phyloP scores from a whole-genome alignment of 83 land plant genomes.

The Picea abies region DNA sequence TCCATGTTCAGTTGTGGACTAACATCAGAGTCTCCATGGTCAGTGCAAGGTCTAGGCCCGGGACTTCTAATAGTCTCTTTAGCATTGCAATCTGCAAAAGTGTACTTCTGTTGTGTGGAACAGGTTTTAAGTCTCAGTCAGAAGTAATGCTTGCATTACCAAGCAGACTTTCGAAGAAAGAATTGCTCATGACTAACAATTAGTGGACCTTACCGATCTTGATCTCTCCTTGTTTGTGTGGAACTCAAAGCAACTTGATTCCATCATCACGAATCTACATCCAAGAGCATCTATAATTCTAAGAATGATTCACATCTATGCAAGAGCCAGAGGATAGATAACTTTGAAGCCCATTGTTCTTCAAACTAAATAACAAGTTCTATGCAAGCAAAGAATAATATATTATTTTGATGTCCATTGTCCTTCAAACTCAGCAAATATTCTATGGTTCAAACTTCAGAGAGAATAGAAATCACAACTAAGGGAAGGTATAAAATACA shows the following conservation, averaged over 20 bases:
- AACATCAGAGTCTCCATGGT: not conserved
- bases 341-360: not conserved
- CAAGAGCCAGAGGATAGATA: not conserved
- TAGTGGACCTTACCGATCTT: not conserved
- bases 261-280: not conserved
- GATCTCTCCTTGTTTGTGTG: not conserved
- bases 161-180: not conserved
- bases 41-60: not conserved
- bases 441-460: not conserved
- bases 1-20: not conserved
- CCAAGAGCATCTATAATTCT: not conserved
- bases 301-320: not conserved
- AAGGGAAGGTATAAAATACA: not conserved
- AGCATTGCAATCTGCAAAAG: not conserved
- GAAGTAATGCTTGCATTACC: not conserved
- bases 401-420: not conserved
- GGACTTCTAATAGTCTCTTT: not conserved
- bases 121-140: not conserved
- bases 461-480: not conserved
- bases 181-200: conserved; percentile 8
- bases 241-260: not conserved
- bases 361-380: not conserved
- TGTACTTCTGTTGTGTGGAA: not conserved
- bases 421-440: not conserved
- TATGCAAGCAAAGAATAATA: not conserved